phyloP scores from a whole-genome alignment of 2,329 filamentous ascomycete species.

The Alternaria dauci region DNA sequence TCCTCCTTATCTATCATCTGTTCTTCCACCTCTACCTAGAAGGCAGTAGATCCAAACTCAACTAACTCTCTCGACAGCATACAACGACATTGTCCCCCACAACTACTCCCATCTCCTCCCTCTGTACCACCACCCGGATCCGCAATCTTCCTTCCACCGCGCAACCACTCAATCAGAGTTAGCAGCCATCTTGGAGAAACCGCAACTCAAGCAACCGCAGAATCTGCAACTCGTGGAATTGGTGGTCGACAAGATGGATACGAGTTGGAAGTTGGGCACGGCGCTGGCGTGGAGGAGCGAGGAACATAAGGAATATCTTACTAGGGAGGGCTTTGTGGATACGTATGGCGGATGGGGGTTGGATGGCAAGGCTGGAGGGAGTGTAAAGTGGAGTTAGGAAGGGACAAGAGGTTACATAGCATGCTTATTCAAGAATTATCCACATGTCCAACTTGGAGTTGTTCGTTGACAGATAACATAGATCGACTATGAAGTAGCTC shows the following conservation, averaged over 20 bases:
- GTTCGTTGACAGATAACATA: background rate
- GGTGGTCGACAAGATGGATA: constrained; percentile 48
- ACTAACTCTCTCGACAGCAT: constrained; percentile 30
- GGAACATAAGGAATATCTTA: constrained; percentile 48
- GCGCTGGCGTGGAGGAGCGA: constrained; percentile 50
- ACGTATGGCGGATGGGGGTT: constrained; percentile 45
- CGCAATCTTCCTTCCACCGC: constrained; percentile 47
- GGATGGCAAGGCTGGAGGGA: constrained; percentile 26
- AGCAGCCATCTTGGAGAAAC: constrained; percentile 43
- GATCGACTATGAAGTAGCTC: background rate
- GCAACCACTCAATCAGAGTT: constrained; percentile 52
- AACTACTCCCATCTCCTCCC: constrained; percentile 52
- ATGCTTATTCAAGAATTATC: background rate
- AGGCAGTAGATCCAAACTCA: background rate
- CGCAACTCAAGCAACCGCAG: constrained; percentile 41
- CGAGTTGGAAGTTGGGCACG: constrained; percentile 47
- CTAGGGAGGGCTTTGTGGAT: constrained; percentile 52
- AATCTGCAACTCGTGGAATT: constrained; percentile 54
- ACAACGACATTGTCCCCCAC: constrained; percentile 53
- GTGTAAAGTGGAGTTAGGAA: constrained; percentile 37
- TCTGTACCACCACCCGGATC: constrained; percentile 49
- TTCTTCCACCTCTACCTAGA: background rate
- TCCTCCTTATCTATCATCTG: background rate
- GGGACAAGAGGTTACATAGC: background rate
- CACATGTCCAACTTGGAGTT: background rate